These are phyloP conservation scores for Trichoderma afroharzianum DNA, from an alignment of 2,329 filamentous ascomycete species.

Conservation along the genomic window DNA sequence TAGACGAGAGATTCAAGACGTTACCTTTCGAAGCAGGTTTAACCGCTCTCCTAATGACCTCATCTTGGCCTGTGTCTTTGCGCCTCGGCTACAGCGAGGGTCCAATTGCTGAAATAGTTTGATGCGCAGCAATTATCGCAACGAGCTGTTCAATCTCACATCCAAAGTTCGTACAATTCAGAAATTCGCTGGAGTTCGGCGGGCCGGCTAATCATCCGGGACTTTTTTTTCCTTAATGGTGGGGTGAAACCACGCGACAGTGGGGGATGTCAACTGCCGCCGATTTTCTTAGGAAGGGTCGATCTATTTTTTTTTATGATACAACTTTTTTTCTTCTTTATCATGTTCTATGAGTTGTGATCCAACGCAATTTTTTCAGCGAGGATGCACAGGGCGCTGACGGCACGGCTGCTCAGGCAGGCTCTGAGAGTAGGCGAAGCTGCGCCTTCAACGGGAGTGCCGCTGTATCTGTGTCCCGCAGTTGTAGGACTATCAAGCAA, in stretches of 20 bases:
- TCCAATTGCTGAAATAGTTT: slow-evolving; percentile 6
- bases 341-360: not conserved
- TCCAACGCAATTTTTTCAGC: not conserved
- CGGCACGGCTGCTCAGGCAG: slow-evolving; percentile 41
- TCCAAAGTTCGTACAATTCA: slow-evolving; percentile 7
- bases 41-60: slow-evolving; percentile 62
- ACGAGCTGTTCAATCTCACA: not conserved
- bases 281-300: not conserved
- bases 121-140: slow-evolving; percentile 4
- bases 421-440: slow-evolving; percentile 42
- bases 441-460: slow-evolving; percentile 37
- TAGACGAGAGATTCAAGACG: slow-evolving; percentile 18
- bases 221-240: slow-evolving; percentile 8
- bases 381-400: slow-evolving; percentile 43
- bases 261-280: not conserved
- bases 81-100: slow-evolving; percentile 8
- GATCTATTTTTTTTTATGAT: not conserved
- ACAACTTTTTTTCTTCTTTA: not conserved
- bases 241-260: slow-evolving; percentile 9
- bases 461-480: slow-evolving; percentile 48
- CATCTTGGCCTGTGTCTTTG: slow-evolving; percentile 29
- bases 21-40: slow-evolving; percentile 69
- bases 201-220: slow-evolving; percentile 27
- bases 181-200: slow-evolving; percentile 26
- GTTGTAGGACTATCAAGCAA: slow-evolving; percentile 28